phyloP scores from a whole-genome alignment of 306 rosid genomes.

The Acacia confusa region DNA sequence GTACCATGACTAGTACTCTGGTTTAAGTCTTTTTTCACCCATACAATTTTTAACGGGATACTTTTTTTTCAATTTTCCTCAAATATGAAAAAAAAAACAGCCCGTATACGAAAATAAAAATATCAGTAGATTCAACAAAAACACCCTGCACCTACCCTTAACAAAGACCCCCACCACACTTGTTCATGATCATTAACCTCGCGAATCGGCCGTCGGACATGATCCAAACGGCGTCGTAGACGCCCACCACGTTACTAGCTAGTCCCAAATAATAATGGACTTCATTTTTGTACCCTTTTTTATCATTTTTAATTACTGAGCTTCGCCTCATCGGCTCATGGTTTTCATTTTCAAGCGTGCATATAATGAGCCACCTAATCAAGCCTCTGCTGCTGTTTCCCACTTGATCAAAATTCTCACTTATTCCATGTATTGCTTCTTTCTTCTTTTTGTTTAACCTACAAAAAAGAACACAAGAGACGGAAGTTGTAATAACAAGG shows the following conservation, averaged over 20 bases:
- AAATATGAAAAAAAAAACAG: no score
- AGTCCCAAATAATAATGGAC: neutral
- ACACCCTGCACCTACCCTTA: constrained; percentile 25
- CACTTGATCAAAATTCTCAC: neutral
- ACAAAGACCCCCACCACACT: constrained; percentile 8
- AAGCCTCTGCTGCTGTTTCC: neutral
- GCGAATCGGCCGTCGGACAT: neutral
- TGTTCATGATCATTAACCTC: neutral
- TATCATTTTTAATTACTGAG: neutral
- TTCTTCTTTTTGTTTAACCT: neutral
- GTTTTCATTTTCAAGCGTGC: neutral
- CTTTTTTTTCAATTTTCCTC: no score
- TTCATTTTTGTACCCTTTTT: neutral
- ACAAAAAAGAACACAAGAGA: neutral
- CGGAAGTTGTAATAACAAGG: neutral
- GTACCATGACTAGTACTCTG: no score
- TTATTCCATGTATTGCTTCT: no score
- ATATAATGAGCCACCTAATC: neutral
- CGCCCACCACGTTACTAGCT: neutral
- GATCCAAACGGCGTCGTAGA: neutral
- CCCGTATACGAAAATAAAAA: no score
- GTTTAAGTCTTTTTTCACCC: no score
- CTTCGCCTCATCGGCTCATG: neutral
- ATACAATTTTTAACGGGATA: no score
- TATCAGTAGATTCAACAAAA: no score